Percentiles rank a stretch among this genome's conserved stretches.
Conservation (phyloP, 1,284 basidiomycete genomes). For the Ceratobasidium sp. region DNA sequence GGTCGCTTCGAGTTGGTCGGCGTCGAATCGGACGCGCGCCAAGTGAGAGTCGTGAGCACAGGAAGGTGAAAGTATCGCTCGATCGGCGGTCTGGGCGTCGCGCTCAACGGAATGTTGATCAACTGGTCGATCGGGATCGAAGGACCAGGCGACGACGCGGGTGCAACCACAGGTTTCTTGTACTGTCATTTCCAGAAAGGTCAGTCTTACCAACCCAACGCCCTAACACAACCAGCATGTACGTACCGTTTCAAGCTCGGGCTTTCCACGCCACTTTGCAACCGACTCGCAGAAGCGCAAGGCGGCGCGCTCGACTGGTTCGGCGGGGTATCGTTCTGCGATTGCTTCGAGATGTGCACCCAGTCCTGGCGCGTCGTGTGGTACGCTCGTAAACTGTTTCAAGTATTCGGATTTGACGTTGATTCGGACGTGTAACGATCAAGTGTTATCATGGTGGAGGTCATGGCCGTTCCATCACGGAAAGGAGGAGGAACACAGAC, state of each 20-base stretch:
- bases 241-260: slow-evolving; percentile 78
- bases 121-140: slow-evolving; percentile 41
- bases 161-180: slow-evolving; percentile 25
- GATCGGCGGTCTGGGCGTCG: slow-evolving; percentile 41
- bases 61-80: slow-evolving; percentile 44
- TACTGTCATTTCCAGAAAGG: slow-evolving; percentile 11
- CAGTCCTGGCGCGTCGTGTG: slow-evolving; percentile 71
- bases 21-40: slow-evolving; percentile 34
- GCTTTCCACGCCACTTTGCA: slow-evolving; percentile 80
- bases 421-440: too few species aligned
- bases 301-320: slow-evolving; percentile 79
- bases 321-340: slow-evolving; percentile 79
- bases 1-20: slow-evolving; percentile 41
- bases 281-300: slow-evolving; percentile 81
- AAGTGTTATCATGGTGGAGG: slow-evolving; percentile 15
- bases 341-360: slow-evolving; percentile 82
- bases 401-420: not conserved
- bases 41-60: slow-evolving; percentile 13
- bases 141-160: slow-evolving; percentile 30
- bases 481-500: not conserved
- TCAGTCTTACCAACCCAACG: not conserved
- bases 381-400: slow-evolving; percentile 75
- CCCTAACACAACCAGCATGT: not conserved
- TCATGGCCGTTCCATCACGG: slow-evolving; percentile 17
- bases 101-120: slow-evolving; percentile 38